Evolutionary conservation across 805 yeast genomes (phyloP).

Genomic region (Sugiyamaella valdiviana): DNA sequence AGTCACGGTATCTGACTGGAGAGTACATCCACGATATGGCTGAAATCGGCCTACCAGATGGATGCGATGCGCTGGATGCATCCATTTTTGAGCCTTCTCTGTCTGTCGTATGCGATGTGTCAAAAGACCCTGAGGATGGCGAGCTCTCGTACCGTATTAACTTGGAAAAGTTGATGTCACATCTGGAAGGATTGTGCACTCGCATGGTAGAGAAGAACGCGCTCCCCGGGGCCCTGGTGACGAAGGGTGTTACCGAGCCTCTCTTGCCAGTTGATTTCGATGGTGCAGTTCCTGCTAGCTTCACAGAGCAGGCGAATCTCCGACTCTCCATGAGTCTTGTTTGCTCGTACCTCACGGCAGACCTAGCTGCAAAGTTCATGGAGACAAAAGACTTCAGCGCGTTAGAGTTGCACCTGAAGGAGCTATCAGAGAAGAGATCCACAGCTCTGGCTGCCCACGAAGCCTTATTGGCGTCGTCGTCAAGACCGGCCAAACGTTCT

Average conservation of each 20-base stretch:
- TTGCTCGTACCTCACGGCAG: constrained; percentile 14
- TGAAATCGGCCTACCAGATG: constrained; percentile 12
- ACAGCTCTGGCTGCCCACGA: constrained; percentile 18
- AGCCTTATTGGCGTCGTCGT: constrained; percentile 13
- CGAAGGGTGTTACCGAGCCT: constrained; percentile 15
- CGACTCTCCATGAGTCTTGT: constrained; percentile 17
- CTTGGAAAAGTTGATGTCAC: constrained; percentile 15
- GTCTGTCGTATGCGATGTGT: constrained; percentile 3
- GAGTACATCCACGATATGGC: constrained; percentile 25
- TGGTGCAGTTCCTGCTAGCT: constrained; percentile 15
- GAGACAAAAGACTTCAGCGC: constrained; percentile 18
- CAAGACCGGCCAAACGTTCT: constrained; percentile 8
- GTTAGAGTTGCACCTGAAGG: constrained; percentile 20
- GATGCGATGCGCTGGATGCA: constrained; percentile 12
- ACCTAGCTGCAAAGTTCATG: constrained; percentile 8
- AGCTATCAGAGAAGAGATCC: constrained; percentile 16
- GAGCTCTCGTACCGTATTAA: constrained; percentile 14
- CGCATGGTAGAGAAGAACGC: constrained; percentile 9
- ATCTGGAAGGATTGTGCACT: constrained; percentile 16
- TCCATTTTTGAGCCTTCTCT: constrained; percentile 7
- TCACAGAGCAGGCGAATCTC: constrained; percentile 16
- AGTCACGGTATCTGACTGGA: constrained; percentile 19
- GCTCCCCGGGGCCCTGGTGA: constrained; percentile 18
- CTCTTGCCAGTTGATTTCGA: constrained; percentile 17
- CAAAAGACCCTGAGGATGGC: constrained; percentile 3